phyloP scores from a whole-genome alignment of 345 rosid genomes.

The Schrenkiella parvula region DNA sequence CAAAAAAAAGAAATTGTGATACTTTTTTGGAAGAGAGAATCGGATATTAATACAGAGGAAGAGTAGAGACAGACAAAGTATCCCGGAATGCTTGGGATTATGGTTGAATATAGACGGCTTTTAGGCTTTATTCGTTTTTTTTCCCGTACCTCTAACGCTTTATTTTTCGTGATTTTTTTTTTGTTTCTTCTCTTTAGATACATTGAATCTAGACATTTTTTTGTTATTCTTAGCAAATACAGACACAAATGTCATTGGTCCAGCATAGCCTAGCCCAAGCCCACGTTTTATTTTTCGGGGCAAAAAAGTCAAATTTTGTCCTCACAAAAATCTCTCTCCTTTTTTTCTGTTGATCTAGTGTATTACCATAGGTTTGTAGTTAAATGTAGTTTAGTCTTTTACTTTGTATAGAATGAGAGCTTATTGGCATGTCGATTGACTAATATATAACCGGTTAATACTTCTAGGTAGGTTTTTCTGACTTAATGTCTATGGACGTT shows the following conservation, averaged over 20 bases:
- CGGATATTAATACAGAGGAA: constrained; percentile 1
- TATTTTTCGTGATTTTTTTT: background rate
- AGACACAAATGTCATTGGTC: background rate
- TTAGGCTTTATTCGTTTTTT: background rate
- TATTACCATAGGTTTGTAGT: background rate
- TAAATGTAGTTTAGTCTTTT: background rate
- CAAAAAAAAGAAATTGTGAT: background rate
- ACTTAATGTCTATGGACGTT: background rate
- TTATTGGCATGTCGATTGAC: background rate
- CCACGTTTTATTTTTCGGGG: background rate
- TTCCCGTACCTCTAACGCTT: background rate
- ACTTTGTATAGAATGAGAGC: too few relatives aligned
- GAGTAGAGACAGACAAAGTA: constrained; percentile 2
- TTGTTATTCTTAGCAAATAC: background rate
- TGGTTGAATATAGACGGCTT: constrained; percentile 2
- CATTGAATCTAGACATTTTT: constrained; percentile 15
- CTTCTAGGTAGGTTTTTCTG: background rate
- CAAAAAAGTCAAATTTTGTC: background rate
- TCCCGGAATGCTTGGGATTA: background rate
- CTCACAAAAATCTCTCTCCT: too few relatives aligned
- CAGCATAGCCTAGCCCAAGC: constrained; percentile 3
- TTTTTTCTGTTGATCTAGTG: too few relatives aligned
- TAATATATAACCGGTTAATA: background rate
- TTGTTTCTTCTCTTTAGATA: background rate
- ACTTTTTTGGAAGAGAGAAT: background rate